Percentiles rank a stretch among this genome's conserved stretches.
Evolutionary conservation across 2,329 filamentous ascomycete genomes (phyloP).

Genomic region (Microdochium nivale): DNA sequence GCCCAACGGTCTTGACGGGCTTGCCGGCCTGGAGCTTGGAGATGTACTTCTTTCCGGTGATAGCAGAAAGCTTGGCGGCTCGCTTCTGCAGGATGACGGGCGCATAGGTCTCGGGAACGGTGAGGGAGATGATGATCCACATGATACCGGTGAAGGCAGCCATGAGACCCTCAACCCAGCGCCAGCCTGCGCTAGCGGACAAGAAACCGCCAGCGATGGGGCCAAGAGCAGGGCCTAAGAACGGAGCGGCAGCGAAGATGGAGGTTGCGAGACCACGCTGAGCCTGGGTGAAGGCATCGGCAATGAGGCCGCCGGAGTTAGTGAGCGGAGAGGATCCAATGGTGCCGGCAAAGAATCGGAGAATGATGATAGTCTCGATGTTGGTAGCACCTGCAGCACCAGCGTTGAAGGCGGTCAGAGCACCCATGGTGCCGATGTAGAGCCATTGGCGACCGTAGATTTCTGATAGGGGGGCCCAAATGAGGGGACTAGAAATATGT

Average conservation of each 20-base stretch:
- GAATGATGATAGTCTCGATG: slow-evolving; percentile 44
- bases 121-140: slow-evolving; percentile 42
- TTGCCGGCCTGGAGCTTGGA: slow-evolving; percentile 37
- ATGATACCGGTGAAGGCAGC: slow-evolving; percentile 54
- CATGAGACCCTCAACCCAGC: slow-evolving; percentile 61
- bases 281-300: slow-evolving; percentile 45
- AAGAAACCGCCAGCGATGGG: slow-evolving; percentile 63
- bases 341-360: slow-evolving; percentile 52
- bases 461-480: slow-evolving; percentile 60
- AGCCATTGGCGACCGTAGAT: slow-evolving; percentile 48
- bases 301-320: slow-evolving; percentile 49
- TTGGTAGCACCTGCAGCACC: slow-evolving; percentile 44
- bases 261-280: slow-evolving; percentile 48
- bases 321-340: slow-evolving; percentile 48
- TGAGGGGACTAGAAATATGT: slow-evolving; percentile 28
- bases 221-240: slow-evolving; percentile 54
- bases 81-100: slow-evolving; percentile 47
- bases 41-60: slow-evolving; percentile 47
- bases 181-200: slow-evolving; percentile 55
- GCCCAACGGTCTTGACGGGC: slow-evolving; percentile 33
- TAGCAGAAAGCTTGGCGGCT: slow-evolving; percentile 38
- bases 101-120: slow-evolving; percentile 53
- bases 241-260: slow-evolving; percentile 58
- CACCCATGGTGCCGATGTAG: slow-evolving; percentile 44
- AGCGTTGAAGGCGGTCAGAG: slow-evolving; percentile 49